These are phyloP conservation scores for Gremmenia infestans DNA, from an alignment of 2,329 filamentous ascomycete genomes.

Conservation along the genomic window DNA sequence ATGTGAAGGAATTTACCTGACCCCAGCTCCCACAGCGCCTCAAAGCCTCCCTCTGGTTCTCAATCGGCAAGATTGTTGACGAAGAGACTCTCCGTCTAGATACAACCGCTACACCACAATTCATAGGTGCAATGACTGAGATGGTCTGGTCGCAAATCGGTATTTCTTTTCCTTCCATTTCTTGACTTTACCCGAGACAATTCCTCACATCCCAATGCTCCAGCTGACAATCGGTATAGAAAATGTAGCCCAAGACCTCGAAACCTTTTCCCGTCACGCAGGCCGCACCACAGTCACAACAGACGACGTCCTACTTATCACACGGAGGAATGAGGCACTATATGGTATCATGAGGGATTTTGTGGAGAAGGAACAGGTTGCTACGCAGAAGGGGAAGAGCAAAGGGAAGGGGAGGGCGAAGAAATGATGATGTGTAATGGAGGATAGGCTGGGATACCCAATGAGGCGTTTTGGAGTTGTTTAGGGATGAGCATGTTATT, in stretches of 20 bases:
- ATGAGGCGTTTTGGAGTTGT: neutral
- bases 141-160: slow-evolving; percentile 84
- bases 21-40: slow-evolving; percentile 53
- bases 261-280: slow-evolving; percentile 70
- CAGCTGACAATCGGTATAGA: slow-evolving; percentile 33
- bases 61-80: slow-evolving; percentile 83
- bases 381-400: slow-evolving; percentile 11
- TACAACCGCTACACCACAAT: slow-evolving; percentile 86
- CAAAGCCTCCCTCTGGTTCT: slow-evolving; percentile 80
- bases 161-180: slow-evolving; percentile 35
- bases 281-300: slow-evolving; percentile 74
- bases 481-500: neutral
- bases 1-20: neutral
- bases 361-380: slow-evolving; percentile 55
- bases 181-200: neutral
- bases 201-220: neutral
- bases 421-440: neutral
- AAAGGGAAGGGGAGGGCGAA: neutral
- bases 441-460: neutral
- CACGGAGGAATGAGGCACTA: slow-evolving; percentile 80
- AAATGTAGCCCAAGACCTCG: slow-evolving; percentile 54
- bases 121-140: slow-evolving; percentile 80
- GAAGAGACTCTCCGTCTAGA: slow-evolving; percentile 68
- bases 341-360: slow-evolving; percentile 68
- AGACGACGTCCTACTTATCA: slow-evolving; percentile 83